Evolutionary conservation across 768 basidiomycete genomes (phyloP), one percentile per base, ranked within the genome.

Genomic region (Pilatotrama ljubarskyi): DNA sequence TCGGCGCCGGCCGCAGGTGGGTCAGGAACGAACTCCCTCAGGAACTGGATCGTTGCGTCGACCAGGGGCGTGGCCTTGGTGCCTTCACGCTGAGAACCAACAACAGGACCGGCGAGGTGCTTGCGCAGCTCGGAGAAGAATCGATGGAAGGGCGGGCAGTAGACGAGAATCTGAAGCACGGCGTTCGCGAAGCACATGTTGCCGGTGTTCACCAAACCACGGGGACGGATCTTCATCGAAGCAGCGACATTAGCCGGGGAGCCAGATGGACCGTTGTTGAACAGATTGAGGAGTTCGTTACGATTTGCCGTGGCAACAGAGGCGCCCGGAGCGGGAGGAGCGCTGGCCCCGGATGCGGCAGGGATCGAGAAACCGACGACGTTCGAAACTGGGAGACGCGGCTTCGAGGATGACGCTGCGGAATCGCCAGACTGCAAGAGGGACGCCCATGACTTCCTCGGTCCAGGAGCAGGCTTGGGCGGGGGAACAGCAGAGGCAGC

Each of bases 111-210:
- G 58, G 74, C 63, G 55, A 87, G 69, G 32, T 84, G 71, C 66
- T 78, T 80, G 26, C 83, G 88, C 2, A 98, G 76, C 62, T 90
- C 87, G 20, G 74, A 76, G 69, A 99, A 90, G 36, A 98, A 73
- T 46, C 79, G 79, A 68, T 87, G 86, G 73, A 98, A 98, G 1
- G 90, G 92, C n/a, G 83, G 81, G 66, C 90, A 93, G 73, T 94
- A 96, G 0, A 95, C 83, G 26, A 99, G 80, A 1, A 90, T 84
- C 76, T 98, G 96, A 29, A 99, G 77, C 22, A 98, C 91, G 0
- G 94, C 86, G 68, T 98, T 99, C 26, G 95, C 95, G 70, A 98
- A 99, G 72, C 96, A 99, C 87, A 98, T 88, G 74, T 99, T 99
- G 0, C 96, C 95, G 2, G 85, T 89, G 73, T 99, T 99, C 65